phyloP scores from a whole-genome alignment of 1,284 basidiomycete species.

The Cryptococcus sp. region DNA sequence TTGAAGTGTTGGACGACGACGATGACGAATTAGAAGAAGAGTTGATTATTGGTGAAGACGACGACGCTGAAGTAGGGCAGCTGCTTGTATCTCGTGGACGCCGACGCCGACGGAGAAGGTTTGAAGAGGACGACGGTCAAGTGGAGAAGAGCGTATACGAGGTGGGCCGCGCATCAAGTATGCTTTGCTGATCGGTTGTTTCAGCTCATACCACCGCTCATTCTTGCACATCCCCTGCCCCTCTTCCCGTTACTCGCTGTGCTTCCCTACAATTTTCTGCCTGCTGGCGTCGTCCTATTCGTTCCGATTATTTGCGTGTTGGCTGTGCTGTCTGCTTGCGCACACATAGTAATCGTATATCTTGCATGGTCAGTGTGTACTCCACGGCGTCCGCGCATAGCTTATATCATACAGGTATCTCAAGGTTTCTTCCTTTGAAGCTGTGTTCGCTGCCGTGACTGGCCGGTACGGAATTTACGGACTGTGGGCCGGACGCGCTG shows the following conservation, averaged over 20 bases:
- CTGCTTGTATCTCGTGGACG: conserved; percentile 21
- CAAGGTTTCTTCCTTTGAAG: conserved; percentile 51
- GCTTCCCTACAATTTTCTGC: conserved; percentile 51
- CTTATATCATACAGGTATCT: conserved; percentile 40
- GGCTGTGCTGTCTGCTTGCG: conserved; percentile 45
- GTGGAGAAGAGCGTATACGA: conserved; percentile 29
- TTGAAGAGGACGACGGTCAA: conserved; percentile 27
- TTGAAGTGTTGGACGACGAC: conserved; percentile 32
- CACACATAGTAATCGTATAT: conserved; percentile 54
- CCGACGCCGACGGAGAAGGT: conserved; percentile 21
- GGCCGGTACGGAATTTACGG: conserved; percentile 43
- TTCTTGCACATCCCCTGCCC: conserved; percentile 51
- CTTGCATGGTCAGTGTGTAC: conserved; percentile 42
- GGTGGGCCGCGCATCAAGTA: conserved; percentile 18
- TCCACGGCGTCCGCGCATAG: background rate
- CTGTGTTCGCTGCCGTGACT: conserved; percentile 46
- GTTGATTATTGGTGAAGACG: conserved; percentile 28
- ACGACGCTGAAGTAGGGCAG: conserved; percentile 23
- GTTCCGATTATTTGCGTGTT: conserved; percentile 48
- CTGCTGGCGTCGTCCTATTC: conserved; percentile 52
- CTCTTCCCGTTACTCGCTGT: conserved; percentile 48
- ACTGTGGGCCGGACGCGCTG: conserved; percentile 39
- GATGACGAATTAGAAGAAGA: conserved; percentile 26
- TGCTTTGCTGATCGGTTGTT: background rate
- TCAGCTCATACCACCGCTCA: conserved; percentile 50